Conservation (phyloP, 2,329 filamentous ascomycete species). For the Scorias spongiosa region DNA sequence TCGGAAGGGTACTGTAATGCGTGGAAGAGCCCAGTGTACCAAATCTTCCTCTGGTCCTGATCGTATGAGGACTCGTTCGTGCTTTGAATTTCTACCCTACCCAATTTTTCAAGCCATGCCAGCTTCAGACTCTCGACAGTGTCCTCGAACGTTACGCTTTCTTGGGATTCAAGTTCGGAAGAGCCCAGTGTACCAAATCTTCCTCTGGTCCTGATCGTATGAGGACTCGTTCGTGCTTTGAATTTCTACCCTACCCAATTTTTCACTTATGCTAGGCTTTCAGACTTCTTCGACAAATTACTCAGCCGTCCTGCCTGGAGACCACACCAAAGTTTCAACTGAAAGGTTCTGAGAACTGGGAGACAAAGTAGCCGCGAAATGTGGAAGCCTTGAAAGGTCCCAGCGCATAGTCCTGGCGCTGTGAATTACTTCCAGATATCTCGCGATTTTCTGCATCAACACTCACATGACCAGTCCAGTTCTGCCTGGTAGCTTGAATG, state of each 20-base stretch:
- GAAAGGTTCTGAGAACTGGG: conserved; percentile 31
- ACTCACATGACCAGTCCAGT: conserved; percentile 30
- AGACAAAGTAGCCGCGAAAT: conserved; percentile 33
- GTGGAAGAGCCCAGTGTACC: conserved; percentile 33
- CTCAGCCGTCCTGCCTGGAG: too few relatives aligned
- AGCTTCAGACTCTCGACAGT: conserved; percentile 27
- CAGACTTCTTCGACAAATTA: conserved; percentile 15
- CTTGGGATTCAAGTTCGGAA: conserved; percentile 31
- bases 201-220: conserved; percentile 26
- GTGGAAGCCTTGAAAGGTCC: conserved; percentile 27
- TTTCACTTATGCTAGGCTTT: too few relatives aligned
- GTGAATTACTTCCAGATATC: conserved; percentile 30
- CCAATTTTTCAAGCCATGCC: conserved; percentile 32
- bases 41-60: conserved; percentile 31
- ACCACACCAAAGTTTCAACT: conserved; percentile 23
- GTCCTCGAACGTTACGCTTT: conserved; percentile 22
- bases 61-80: conserved; percentile 26
- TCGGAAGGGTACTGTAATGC: conserved; percentile 34
- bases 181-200: conserved; percentile 32
- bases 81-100: conserved; percentile 28
- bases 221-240: conserved; percentile 29
- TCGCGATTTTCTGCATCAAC: conserved; percentile 25
- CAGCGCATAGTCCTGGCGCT: conserved; percentile 32
- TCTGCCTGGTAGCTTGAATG: conserved; percentile 30
- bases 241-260: conserved; percentile 28